Evolutionary conservation across 768 basidiomycete species (phyloP), one percentile per base, ranked within the genome.

Genomic region (Lyophyllum semitale): DNA sequence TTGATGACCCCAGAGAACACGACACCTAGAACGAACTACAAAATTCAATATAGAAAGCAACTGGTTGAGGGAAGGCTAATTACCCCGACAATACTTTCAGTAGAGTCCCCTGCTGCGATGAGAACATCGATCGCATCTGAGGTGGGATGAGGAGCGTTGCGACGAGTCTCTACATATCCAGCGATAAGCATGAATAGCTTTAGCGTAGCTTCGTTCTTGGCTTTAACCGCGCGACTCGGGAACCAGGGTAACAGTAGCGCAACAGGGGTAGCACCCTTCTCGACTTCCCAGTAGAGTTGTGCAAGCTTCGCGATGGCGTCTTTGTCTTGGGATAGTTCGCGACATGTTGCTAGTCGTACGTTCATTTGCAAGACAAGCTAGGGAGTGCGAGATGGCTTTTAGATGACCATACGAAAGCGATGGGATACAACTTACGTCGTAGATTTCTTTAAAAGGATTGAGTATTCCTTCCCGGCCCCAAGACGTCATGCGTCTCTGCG

Each of bases 1-100:
- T 72, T 73, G 20, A 70, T 56, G 2, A 72, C 65, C 9, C 72
- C 75, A 11, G 74, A 74, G 48, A 74, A 74, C n/a, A 77, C 59
- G 12, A 70, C 58, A 2, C 65, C 64, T 3, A 76, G 54, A 20
- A 73, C 62, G 25, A 72, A 68, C 69, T 73, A 48, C 37, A 17
- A 17, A 23, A 35, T 9, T 4, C 29, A 29, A 17, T 40, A n/a
- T 17, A 35, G 33, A 48, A 27, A 5, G 5, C 0, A 17, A 12
- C 41, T 9, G 40, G 20, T 37, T 15, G 42, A 8, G 7, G 26
- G 23, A 32, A 15, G 7, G 17, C 0, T 17, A 30, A 63, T 57
- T 52, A 68, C 67, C 4, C 57, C 63, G 25, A 71, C 59, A 17
- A 74, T 72, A 2, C 51, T 56, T 12, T 67, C 52, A 15, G 61